Evolutionary conservation across 805 yeast species (phyloP).

Genomic region (Dipodascus albidus): DNA sequence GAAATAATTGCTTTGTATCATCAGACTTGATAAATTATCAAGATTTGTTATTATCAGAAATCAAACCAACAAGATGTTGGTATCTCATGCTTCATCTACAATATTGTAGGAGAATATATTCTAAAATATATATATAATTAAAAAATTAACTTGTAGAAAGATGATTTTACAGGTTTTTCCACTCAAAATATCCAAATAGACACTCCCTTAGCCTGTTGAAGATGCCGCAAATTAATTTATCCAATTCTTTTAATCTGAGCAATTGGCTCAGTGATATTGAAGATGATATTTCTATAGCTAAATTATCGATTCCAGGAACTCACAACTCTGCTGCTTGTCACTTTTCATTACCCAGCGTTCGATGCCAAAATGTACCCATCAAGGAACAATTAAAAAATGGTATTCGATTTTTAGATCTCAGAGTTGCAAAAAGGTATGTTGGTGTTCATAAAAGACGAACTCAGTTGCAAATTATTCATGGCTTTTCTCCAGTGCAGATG

Average conservation of each 20-base stretch:
- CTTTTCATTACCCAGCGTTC: conserved; percentile 61
- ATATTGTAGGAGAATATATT: too few species aligned
- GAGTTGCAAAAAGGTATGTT: conserved; percentile 48
- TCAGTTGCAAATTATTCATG: conserved; percentile 59
- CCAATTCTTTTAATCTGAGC: neutral
- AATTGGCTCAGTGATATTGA: conserved; percentile 44
- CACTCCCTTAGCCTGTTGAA: too few species aligned
- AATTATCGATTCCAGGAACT: conserved; percentile 70
- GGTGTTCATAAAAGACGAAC: conserved; percentile 32
- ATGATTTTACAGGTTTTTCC: too few species aligned
- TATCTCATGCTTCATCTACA: too few species aligned
- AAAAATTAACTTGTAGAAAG: too few species aligned
- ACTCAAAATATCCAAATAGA: too few species aligned
- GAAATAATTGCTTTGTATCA: too few species aligned
- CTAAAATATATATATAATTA: too few species aligned
- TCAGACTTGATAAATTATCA: too few species aligned
- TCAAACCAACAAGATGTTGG: too few species aligned
- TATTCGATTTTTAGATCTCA: conserved; percentile 61
- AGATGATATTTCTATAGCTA: conserved; percentile 40
- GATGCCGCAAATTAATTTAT: too few species aligned
- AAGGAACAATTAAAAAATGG: conserved; percentile 57
- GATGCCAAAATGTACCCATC: conserved; percentile 58
- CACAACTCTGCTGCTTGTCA: conserved; percentile 73
- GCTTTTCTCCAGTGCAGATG: conserved; percentile 61
- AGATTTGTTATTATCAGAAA: too few species aligned